Percentiles rank a stretch among this genome's conserved stretches.
Evolutionary conservation across 2,329 filamentous ascomycete genomes (phyloP).

Genomic region (Colletotrichum echinochloae): DNA sequence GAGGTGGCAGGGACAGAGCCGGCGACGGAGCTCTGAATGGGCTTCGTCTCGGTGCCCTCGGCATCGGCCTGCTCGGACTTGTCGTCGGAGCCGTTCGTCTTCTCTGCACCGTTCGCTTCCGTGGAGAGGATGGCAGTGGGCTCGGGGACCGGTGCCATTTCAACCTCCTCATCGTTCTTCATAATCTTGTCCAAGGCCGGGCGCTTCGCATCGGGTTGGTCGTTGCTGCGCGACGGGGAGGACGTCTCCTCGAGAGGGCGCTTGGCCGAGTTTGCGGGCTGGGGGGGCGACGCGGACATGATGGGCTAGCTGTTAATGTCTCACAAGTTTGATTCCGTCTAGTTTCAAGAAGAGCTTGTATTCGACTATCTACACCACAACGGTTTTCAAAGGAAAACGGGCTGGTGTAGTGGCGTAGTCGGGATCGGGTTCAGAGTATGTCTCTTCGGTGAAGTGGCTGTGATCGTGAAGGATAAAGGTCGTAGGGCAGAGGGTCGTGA

Average conservation of each 20-base stretch:
- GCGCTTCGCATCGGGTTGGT: slow-evolving; percentile 97
- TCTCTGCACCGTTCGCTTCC: slow-evolving; percentile 63
- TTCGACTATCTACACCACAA: slow-evolving; percentile 82
- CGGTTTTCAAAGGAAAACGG: slow-evolving; percentile 90
- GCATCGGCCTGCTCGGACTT: slow-evolving; percentile 75
- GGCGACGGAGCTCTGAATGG: slow-evolving; percentile 52
- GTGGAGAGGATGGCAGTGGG: slow-evolving; percentile 53
- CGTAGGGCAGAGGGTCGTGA: slow-evolving; percentile 40
- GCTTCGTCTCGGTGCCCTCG: slow-evolving; percentile 62
- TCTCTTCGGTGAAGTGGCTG: slow-evolving; percentile 41
- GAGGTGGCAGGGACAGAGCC: slow-evolving; percentile 54
- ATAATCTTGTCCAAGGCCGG: slow-evolving; percentile 93
- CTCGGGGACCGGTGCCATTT: slow-evolving; percentile 56
- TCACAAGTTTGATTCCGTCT: slow-evolving; percentile 48
- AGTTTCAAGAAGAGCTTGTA: slow-evolving; percentile 56
- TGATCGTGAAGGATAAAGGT: slow-evolving; percentile 42
- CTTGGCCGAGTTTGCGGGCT: slow-evolving; percentile 81
- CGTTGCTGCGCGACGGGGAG: slow-evolving; percentile 88
- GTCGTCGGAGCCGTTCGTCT: slow-evolving; percentile 62
- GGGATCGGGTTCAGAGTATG: slow-evolving; percentile 56
- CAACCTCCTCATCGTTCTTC: slow-evolving; percentile 72
- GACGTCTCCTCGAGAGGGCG: slow-evolving; percentile 97
- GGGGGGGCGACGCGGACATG: slow-evolving; percentile 80
- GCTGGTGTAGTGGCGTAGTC: slow-evolving; percentile 78
- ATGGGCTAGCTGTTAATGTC: slow-evolving; percentile 43